Evolutionary conservation across 2,329 filamentous ascomycete species (phyloP).

Genomic region (Aspergillus glaucus): DNA sequence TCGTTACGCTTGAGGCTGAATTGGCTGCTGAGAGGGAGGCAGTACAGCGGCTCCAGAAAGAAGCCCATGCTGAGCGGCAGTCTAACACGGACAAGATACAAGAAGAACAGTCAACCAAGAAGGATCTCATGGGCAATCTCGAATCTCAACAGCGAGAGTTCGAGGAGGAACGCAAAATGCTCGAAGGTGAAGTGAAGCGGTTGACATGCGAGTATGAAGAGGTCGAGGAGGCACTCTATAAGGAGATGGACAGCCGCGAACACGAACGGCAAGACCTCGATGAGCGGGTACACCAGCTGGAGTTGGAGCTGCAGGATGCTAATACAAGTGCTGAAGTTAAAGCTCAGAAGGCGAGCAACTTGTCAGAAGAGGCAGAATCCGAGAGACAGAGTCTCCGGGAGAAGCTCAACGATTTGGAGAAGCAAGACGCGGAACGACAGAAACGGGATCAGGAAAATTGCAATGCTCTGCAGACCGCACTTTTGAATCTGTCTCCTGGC

Average conservation of each 20-base stretch:
- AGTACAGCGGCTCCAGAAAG: constrained; percentile 61
- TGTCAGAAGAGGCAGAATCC: constrained; percentile 53
- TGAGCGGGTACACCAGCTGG: constrained; percentile 60
- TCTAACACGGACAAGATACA: constrained; percentile 62
- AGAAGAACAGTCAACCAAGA: constrained; percentile 86
- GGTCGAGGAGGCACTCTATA: constrained; percentile 84
- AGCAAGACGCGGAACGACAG: constrained; percentile 47
- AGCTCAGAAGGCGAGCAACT: constrained; percentile 26
- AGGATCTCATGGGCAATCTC: constrained; percentile 89
- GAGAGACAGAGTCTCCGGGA: constrained; percentile 43
- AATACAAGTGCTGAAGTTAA: constrained; percentile 44
- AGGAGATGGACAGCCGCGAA: constrained; percentile 74
- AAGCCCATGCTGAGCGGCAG: constrained; percentile 57
- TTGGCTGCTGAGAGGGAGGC: constrained; percentile 66
- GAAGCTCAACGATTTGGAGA: constrained; percentile 44
- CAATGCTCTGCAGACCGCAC: constrained; percentile 52
- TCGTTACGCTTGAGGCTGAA: constrained; percentile 69
- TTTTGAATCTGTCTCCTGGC: constrained; percentile 52
- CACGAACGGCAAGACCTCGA: constrained; percentile 69
- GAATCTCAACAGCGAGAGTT: constrained; percentile 89
- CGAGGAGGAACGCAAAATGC: constrained; percentile 70
- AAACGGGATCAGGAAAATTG: constrained; percentile 49
- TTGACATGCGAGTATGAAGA: constrained; percentile 73
- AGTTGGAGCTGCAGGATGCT: constrained; percentile 63
- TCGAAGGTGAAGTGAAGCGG: constrained; percentile 73